A percentile compares a stretch with the other conserved stretches of the same genome.
phyloP scores from a whole-genome alignment of 2,329 filamentous ascomycete species.

The Dendryphion nanum region DNA sequence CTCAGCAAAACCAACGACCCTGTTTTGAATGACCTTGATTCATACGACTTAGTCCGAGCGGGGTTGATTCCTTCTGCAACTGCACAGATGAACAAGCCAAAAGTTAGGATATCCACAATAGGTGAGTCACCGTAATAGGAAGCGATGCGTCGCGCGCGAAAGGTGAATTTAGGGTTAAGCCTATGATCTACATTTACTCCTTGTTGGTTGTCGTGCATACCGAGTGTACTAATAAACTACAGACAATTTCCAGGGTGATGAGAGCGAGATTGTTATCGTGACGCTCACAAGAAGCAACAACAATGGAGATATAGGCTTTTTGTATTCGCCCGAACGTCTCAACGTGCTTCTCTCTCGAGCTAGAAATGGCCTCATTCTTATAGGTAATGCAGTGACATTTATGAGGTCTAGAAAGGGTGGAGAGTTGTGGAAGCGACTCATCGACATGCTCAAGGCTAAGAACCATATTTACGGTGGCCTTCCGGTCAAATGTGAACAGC shows the following conservation, averaged over 20 bases:
- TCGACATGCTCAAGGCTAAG: slow-evolving; percentile 54
- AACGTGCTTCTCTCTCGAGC: slow-evolving; percentile 71
- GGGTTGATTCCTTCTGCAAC: slow-evolving; percentile 59
- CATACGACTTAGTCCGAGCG: slow-evolving; percentile 59
- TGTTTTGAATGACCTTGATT: slow-evolving; percentile 67
- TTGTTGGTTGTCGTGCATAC: too few relatives aligned
- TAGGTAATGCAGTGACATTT: slow-evolving; percentile 70
- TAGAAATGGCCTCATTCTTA: slow-evolving; percentile 62
- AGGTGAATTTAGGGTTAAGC: too few relatives aligned
- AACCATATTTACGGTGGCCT: slow-evolving; percentile 45
- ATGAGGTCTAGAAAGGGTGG: slow-evolving; percentile 57
- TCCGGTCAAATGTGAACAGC: slow-evolving; percentile 35
- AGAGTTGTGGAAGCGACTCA: slow-evolving; percentile 57
- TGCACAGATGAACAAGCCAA: slow-evolving; percentile 52
- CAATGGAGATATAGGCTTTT: slow-evolving; percentile 67
- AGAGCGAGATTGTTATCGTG: slow-evolving; percentile 69
- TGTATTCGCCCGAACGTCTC: slow-evolving; percentile 62
- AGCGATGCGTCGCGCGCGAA: too few relatives aligned
- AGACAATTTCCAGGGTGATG: slow-evolving; percentile 78
- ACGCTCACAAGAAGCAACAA: slow-evolving; percentile 67
- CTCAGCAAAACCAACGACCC: slow-evolving; percentile 61
- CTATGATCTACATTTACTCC: too few relatives aligned
- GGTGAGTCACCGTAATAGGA: too few relatives aligned
- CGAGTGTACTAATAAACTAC: too few relatives aligned
- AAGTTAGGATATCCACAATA: slow-evolving; percentile 63